These are phyloP conservation scores for Amanita jacksonii DNA, from an alignment of 768 basidiomycete species.

Conservation along the genomic window DNA sequence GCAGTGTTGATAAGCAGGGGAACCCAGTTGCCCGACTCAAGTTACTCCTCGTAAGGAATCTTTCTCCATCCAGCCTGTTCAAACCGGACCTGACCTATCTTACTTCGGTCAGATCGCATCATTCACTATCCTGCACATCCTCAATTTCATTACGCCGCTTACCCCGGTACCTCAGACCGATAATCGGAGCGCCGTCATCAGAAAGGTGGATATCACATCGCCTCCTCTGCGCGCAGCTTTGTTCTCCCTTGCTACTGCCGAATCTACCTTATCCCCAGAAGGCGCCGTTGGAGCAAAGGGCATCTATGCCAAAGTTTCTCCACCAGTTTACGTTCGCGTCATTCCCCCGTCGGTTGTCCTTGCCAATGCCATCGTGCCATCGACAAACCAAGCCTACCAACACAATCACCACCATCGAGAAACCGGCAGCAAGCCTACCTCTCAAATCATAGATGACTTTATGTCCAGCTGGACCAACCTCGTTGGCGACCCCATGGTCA, in stretches of 20 bases:
- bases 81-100: background rate
- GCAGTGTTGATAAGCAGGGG: conserved; percentile 39
- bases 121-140: conserved; percentile 83
- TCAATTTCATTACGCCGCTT: conserved; percentile 90
- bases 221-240: conserved; percentile 51
- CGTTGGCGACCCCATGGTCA: conserved; percentile 89
- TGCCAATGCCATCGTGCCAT: conserved; percentile 8
- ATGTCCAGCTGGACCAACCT: conserved; percentile 86
- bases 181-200: conserved; percentile 22
- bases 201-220: conserved; percentile 64
- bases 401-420: conserved; percentile 1
- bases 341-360: conserved; percentile 19
- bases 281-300: conserved; percentile 16
- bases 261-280: conserved; percentile 11
- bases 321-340: conserved; percentile 50
- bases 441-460: conserved; percentile 68
- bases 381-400: conserved; percentile 10
- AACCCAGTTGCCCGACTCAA: conserved; percentile 86
- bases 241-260: conserved; percentile 39
- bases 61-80: background rate
- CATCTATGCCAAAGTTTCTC: conserved; percentile 50
- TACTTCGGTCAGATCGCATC: conserved; percentile 55
- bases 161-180: conserved; percentile 43
- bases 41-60: conserved; percentile 70
- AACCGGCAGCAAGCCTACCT: conserved; percentile 20